phyloP scores from a whole-genome alignment of 2,329 filamentous ascomycete genomes.

The Metarhizium sp. region DNA sequence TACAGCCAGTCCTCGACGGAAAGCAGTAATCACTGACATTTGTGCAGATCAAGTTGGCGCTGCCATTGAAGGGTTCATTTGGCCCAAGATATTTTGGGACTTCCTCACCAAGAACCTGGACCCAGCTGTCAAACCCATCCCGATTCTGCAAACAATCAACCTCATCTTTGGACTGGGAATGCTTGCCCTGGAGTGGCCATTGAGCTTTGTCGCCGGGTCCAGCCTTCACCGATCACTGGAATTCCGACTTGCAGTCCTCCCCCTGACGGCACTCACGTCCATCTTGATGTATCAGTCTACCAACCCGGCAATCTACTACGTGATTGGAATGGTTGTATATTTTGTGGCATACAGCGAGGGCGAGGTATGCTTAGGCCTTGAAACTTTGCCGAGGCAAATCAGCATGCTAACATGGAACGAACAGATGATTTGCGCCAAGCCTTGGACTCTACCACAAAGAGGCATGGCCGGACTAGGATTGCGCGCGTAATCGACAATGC shows the following conservation, averaged over 20 bases:
- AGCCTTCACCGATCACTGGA: constrained; percentile 81
- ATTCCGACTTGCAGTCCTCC: constrained; percentile 71
- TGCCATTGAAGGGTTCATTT: constrained; percentile 83
- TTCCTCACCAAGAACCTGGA: constrained; percentile 89
- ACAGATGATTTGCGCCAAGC: constrained; percentile 58
- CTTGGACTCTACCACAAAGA: constrained; percentile 59
- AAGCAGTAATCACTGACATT: constrained; percentile 15
- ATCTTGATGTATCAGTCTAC: constrained; percentile 84
- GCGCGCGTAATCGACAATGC: background rate
- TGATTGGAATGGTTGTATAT: constrained; percentile 77
- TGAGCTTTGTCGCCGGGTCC: constrained; percentile 67
- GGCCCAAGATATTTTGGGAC: constrained; percentile 98
- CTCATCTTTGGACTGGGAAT: constrained; percentile 69
- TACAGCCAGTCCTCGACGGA: background rate
- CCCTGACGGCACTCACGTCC: constrained; percentile 64
- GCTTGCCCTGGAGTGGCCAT: constrained; percentile 85
- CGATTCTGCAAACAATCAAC: constrained; percentile 83
- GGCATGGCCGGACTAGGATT: constrained; percentile 19
- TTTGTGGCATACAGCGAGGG: constrained; percentile 98
- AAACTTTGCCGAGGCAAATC: background rate
- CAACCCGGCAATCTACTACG: constrained; percentile 85
- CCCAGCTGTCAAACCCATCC: constrained; percentile 74
- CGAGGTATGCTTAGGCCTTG: constrained; percentile 56
- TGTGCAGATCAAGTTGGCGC: constrained; percentile 75
- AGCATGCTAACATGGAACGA: constrained; percentile 4